phyloP scores from a whole-genome alignment of 768 basidiomycete genomes.

The Exidia glandulosa region DNA sequence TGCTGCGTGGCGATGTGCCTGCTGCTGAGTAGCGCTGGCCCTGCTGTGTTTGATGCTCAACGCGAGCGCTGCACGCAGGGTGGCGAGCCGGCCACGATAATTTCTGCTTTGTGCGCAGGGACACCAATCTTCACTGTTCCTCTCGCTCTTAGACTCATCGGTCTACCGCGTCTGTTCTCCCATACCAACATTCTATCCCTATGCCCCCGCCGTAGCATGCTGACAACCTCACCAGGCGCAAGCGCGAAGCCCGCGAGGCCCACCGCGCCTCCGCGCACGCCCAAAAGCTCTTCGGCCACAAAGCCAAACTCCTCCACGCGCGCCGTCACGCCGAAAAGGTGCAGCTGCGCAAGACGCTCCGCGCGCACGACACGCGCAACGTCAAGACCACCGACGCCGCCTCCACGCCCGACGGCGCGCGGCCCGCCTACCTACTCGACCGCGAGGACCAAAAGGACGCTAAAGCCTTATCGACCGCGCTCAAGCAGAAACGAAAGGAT shows the following conservation, averaged over 20 bases:
- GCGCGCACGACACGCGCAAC: slow-evolving; percentile 97
- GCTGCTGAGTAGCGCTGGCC: no score
- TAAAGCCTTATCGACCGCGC: slow-evolving; percentile 86
- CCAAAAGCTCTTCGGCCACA: slow-evolving; percentile 91
- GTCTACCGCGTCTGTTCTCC: slow-evolving; percentile 14
- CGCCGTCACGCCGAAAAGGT: slow-evolving; percentile 97
- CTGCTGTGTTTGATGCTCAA: no score
- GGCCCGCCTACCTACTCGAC: slow-evolving; percentile 93
- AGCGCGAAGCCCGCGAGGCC: slow-evolving; percentile 65
- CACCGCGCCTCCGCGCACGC: slow-evolving; percentile 73
- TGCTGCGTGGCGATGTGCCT: no score
- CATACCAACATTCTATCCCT: slow-evolving; percentile 4
- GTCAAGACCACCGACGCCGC: slow-evolving; percentile 84
- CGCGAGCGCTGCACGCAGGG: no score
- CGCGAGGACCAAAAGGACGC: slow-evolving; percentile 98
- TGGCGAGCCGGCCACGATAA: no score
- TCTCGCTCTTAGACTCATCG: no score
- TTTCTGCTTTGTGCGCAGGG: no score
- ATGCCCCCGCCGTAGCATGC: neutral
- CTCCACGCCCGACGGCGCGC: slow-evolving; percentile 75
- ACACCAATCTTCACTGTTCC: no score
- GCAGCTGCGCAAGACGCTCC: slow-evolving; percentile 98
- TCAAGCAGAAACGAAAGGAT: slow-evolving; percentile 98
- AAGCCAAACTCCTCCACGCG: slow-evolving; percentile 95
- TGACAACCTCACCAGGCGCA: no score